Base-by-base conservation (phyloP, 2,329 filamentous ascomycete genomes). In the Ceratocystis alfenasii region DNA sequence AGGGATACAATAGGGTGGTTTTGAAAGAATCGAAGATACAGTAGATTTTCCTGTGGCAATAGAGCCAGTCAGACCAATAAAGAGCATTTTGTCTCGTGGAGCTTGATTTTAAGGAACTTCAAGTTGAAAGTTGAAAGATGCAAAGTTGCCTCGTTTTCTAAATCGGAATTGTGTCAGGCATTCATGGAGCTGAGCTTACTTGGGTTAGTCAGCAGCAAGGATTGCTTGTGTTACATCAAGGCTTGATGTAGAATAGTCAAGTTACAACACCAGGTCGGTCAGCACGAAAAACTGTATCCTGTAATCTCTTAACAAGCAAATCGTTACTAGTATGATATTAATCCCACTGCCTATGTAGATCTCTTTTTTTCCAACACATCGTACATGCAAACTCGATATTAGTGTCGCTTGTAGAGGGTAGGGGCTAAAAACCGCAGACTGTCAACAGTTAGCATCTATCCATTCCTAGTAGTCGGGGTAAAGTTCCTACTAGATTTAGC, bases 41-140 rank as follows among this genome's bases (percentile, higher is more conserved):
- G 93, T 99, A 59, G 93, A 96, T 83, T 99, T 99, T 75, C 94
- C 94, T 5, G 94, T 99, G 68, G 94, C 94, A 74, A 99, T 97
- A 68, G 92, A 96, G 74, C 94, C 94, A 7, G 94, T 99, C 30
- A 99, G 85, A 66, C 94, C 94, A 71, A 99, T 91, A 72, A 99
- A 86, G 62, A 97, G 84, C 94, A 97, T 97, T n/a, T 28, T 65
- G 53, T 36, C 7, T 59, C 6, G 53, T 30, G 10, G 17, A 5
- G 33, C 55, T 33, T 36, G 55, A 36, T 25, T 10, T 25, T 36
- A 17, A 20, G n/a, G 17, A 20, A 36, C 12, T 41, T 41, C 1
- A 36, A 59, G 12, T 33, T 8, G 17, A 36, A 59, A 8, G 55
- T 25, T 36, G 28, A 6, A 15, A 3, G 36, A 41, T 3, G 36